Conservation (phyloP, 768 basidiomycete genomes). For the Kwoniella heveanensis region DNA sequence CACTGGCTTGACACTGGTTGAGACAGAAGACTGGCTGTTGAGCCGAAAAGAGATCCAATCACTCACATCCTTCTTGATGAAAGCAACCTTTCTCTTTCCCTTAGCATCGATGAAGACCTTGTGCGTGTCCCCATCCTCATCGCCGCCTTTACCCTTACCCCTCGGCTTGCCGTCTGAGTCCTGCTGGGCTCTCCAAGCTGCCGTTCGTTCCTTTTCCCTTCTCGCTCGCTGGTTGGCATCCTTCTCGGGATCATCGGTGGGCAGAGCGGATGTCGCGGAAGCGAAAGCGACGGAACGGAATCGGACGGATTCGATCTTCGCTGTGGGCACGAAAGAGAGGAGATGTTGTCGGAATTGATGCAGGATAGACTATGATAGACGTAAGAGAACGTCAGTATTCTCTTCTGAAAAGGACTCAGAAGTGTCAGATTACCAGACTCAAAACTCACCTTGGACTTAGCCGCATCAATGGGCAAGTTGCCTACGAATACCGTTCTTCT, state of each 20-base stretch:
- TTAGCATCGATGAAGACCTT: conserved; percentile 72
- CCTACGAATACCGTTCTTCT: conserved; percentile 88
- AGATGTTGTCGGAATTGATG: conserved; percentile 79
- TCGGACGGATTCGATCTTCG: conserved; percentile 87
- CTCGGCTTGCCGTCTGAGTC: conserved; percentile 60
- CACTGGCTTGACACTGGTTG: neutral
- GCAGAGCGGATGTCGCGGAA: conserved; percentile 70
- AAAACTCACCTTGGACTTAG: conserved; percentile 69
- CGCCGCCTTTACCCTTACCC: conserved; percentile 56
- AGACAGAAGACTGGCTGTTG: too few relatives aligned
- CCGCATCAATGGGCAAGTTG: conserved; percentile 76
- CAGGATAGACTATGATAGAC: conserved; percentile 61
- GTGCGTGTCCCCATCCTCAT: conserved; percentile 58
- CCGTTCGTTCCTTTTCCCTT: conserved; percentile 53
- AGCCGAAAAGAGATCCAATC: neutral
- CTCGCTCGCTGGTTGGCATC: conserved; percentile 45
- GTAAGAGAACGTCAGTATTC: conserved; percentile 50
- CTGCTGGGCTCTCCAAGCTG: conserved; percentile 55
- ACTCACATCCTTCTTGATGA: conserved; percentile 74
- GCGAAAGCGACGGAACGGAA: conserved; percentile 94
- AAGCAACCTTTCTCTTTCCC: conserved; percentile 91
- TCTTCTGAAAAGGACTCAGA: neutral
- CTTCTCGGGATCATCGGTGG: conserved; percentile 47
- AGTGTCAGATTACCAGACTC: neutral
- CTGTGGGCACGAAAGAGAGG: conserved; percentile 67